Evolutionary conservation across 352 stramenopile genomes (phyloP).

Genomic region (Thraustotheca clavata): DNA sequence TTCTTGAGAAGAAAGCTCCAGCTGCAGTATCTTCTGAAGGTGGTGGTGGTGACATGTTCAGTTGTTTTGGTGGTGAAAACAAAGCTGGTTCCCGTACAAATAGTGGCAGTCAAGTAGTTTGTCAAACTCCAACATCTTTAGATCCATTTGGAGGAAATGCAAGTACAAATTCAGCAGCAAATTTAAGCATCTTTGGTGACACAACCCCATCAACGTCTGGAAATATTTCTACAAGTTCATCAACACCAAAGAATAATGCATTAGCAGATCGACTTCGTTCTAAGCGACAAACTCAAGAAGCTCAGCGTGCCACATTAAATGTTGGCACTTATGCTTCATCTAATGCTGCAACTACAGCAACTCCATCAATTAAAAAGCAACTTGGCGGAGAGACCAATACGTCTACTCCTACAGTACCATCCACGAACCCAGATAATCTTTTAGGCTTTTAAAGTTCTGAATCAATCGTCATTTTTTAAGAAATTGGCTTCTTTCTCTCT

Average conservation of each 20-base stretch:
- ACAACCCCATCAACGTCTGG: not conserved
- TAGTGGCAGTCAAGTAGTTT: not conserved
- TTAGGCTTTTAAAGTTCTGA: constrained; percentile 20
- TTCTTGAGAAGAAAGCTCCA: constrained; percentile 64
- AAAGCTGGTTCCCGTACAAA: constrained; percentile 7
- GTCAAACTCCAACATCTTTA: constrained; percentile 25
- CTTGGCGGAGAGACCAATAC: not conserved
- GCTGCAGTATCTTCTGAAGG: not conserved
- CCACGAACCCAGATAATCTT: constrained; percentile 3
- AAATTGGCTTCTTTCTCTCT: no score
- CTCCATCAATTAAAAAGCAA: constrained; percentile 20
- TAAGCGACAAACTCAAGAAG: constrained; percentile 55
- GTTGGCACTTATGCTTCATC: constrained; percentile 28
- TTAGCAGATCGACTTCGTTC: constrained; percentile 43
- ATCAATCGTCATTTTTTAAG: no score
- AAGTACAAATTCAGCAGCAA: constrained; percentile 26
- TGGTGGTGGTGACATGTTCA: constrained; percentile 14
- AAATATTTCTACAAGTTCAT: constrained; percentile 4
- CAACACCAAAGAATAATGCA: constrained; percentile 24
- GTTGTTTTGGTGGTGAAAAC: constrained; percentile 7
- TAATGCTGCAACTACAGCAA: not conserved
- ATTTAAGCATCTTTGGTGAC: constrained; percentile 19
- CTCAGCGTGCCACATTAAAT: constrained; percentile 41
- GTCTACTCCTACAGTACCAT: not conserved
- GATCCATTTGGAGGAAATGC: constrained; percentile 57